Conservation (phyloP, 2,329 filamentous ascomycete genomes). For the Colletotrichum trifolii region DNA sequence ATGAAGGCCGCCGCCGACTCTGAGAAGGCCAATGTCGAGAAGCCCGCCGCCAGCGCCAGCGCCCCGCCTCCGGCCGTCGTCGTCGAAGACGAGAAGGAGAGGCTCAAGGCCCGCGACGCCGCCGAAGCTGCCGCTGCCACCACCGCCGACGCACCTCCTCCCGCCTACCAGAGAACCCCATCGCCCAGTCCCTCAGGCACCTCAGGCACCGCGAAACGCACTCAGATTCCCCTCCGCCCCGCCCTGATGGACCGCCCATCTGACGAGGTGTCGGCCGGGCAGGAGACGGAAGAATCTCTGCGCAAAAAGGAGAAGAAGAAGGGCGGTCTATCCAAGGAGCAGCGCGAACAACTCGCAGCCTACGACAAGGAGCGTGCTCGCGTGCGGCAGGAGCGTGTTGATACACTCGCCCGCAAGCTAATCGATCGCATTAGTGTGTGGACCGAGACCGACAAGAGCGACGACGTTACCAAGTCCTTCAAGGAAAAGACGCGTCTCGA, state of each 20-base stretch:
- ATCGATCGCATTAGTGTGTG: conserved; percentile 91
- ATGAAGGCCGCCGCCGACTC: conserved; percentile 52
- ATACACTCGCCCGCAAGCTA: conserved; percentile 85
- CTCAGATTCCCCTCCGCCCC: conserved; percentile 78
- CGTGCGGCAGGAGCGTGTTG: conserved; percentile 89
- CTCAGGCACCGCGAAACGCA: conserved; percentile 52
- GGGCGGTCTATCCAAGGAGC: conserved; percentile 82
- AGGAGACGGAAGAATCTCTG: conserved; percentile 66
- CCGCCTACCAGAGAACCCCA: conserved; percentile 47
- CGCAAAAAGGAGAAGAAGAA: conserved; percentile 81
- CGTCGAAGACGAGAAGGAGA: conserved; percentile 51
- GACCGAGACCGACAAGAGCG: conserved; percentile 95
- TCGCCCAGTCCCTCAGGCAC: conserved; percentile 52
- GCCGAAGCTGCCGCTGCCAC: conserved; percentile 33
- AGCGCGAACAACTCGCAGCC: conserved; percentile 89
- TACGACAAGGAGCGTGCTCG: conserved; percentile 87
- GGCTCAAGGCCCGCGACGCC: conserved; percentile 32
- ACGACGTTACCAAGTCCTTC: conserved; percentile 88
- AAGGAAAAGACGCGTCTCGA: conserved; percentile 94
- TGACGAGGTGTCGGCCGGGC: conserved; percentile 75
- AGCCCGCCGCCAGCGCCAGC: conserved; percentile 39
- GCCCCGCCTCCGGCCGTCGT: conserved; percentile 51
- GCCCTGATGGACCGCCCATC: conserved; percentile 87
- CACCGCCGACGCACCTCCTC: conserved; percentile 40
- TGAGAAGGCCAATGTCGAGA: conserved; percentile 43